Evolutionary conservation across 2,329 filamentous ascomycete genomes (phyloP), one percentile per base, ranked within the genome.

Genomic region (Fusarium sp.): DNA sequence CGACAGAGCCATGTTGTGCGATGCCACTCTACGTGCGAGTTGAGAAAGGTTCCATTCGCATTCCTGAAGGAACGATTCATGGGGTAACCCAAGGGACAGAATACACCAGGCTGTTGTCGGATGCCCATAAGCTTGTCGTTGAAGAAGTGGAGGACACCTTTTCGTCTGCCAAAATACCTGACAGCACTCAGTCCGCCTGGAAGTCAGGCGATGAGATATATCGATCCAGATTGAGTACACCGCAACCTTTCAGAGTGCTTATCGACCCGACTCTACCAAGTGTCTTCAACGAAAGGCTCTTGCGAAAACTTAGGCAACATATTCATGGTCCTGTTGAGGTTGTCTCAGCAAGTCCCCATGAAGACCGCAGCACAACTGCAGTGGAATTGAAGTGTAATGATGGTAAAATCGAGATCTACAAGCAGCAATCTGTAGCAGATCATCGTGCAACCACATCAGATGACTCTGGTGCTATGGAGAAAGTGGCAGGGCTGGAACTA

Each of bases 131-230:
- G 13, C 46, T 37, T 25, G n/a, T 50, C 18, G 13, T 50, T 25
- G 28, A 37, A 13, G 10, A 12, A 0, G 30, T 37, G 1, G 30
- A 50, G 1, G 28, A 50, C 4, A 50, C 45, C 10, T 3, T 2
- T 9, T 50, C 28, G 21, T 21, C 10, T 50, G 6, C 10, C 14
- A 37, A 23, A 6, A 14, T 34, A 23, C 28, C 30, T 14, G 11
- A 34, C 18, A 30, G 6, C 16, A 19, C 10, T 25, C 14, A 10
- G 31, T 25, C 43, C 3, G 30, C n/a, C 16, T 56, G 43, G 53
- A 48, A 56, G 10, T 44, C 42, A 30, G 43, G 53, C 10, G 53
- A 56, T 48, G 42, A 56, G 43, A 19, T 56, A 25, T 56, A 48
- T 39, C 43, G 53, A 25, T 56, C 53, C 16, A 48, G 8, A 18